These are phyloP conservation scores for Solanum chiquidenum DNA, from an alignment of 257 asterid genomes.

Conservation along the genomic window DNA sequence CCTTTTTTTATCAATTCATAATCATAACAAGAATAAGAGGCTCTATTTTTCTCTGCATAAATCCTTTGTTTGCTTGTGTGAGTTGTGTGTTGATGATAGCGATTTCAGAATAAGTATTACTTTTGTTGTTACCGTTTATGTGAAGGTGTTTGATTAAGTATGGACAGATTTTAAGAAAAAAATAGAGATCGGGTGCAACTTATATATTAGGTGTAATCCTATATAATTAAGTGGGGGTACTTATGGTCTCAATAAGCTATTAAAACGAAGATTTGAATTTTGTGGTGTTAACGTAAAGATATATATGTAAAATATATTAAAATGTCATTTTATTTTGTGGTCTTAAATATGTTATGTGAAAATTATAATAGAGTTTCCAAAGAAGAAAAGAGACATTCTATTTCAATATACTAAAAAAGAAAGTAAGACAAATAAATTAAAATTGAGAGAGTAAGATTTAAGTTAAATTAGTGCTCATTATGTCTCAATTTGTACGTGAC, in stretches of 20 bases:
- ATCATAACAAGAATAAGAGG: not conserved
- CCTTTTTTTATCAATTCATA: not conserved
- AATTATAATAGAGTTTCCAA: not conserved
- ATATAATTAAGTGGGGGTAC: not conserved
- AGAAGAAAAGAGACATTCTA: not conserved
- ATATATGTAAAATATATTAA: not conserved
- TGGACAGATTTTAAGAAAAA: not conserved
- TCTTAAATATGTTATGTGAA: not conserved
- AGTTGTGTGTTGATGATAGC: not conserved
- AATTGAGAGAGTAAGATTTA: not conserved
- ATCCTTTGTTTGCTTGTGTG: not conserved
- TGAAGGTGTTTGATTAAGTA: not conserved
- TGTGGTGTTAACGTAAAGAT: not conserved
- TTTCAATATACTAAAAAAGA: not conserved
- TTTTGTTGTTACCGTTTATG: not conserved
- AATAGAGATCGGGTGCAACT: accelerated
- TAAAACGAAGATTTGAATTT: not conserved
- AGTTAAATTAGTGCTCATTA: not conserved
- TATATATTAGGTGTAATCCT: not conserved
- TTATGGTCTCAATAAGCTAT: not conserved
- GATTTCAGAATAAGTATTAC: not conserved
- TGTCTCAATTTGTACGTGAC: not conserved
- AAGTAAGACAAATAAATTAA: not conserved
- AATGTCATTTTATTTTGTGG: not conserved
- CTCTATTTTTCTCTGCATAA: not conserved